Evolutionary conservation across 83 land plant genomes (phyloP), one percentile per base, ranked within the genome.

Genomic region (Thuja plicata): DNA sequence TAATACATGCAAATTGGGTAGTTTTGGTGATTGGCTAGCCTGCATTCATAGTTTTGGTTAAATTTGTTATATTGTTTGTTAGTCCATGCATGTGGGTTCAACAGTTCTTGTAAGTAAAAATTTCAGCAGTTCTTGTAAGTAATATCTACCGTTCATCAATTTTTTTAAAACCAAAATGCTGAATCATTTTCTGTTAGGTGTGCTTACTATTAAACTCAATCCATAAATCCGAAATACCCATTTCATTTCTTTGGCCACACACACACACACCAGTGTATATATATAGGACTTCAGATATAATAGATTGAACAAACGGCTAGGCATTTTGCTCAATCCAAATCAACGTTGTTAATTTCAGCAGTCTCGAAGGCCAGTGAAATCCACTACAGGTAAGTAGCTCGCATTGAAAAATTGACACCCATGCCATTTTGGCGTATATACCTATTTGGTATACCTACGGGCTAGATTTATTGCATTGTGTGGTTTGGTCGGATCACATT

Each of bases 51-150:
- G n/a, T n/a, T n/a, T n/a, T n/a, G n/a, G n/a, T n/a, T n/a, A n/a
- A n/a, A n/a, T n/a, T n/a, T n/a, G n/a, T n/a, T n/a, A n/a, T n/a
- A n/a, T n/a, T n/a, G n/a, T n/a, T n/a, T n/a, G n/a, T n/a, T n/a
- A n/a, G n/a, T n/a, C n/a, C n/a, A n/a, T n/a, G n/a, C n/a, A n/a
- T n/a, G n/a, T n/a, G n/a, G n/a, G n/a, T n/a, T n/a, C n/a, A n/a
- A n/a, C n/a, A n/a, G n/a, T n/a, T n/a, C n/a, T n/a, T n/a, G n/a
- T n/a, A n/a, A n/a, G n/a, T n/a, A 92, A 79, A 95, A 95, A 52
- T 95, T 95, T 76, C 92, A 91, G 86, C 94, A 95, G 79, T 95
- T 94, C 91, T 94, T 94, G 96, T 94, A 79, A 90, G 90, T 40
- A 41, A 80, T 41, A 41, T 80, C 84, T 80, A 30, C 24, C 41